Conservation (phyloP, 345 rosid genomes). For the Passiflora organensis region DNA sequence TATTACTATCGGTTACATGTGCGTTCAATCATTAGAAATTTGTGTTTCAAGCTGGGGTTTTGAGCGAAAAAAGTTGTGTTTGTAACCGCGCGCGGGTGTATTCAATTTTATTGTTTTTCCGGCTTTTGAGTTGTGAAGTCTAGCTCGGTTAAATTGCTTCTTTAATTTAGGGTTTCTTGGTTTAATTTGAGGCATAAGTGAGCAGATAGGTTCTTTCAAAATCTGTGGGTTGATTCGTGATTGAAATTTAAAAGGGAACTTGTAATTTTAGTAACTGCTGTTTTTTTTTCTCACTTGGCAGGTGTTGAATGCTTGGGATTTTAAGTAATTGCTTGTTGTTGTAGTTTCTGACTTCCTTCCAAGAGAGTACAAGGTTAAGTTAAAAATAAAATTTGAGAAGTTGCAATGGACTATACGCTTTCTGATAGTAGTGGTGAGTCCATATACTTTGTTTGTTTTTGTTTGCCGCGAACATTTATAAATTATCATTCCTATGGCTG, state of each 20-base stretch:
- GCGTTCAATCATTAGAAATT: neutral
- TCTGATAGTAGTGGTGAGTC: conserved; percentile 45
- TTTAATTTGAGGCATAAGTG: too few relatives aligned
- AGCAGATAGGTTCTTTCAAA: neutral
- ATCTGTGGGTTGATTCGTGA: neutral
- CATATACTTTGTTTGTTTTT: neutral
- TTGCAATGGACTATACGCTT: conserved; percentile 32
- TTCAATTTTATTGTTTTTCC: neutral
- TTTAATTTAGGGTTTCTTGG: too few relatives aligned
- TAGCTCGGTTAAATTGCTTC: too few relatives aligned
- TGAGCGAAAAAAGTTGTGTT: neutral
- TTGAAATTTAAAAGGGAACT: conserved; percentile 6
- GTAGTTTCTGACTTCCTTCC: neutral
- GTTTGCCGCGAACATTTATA: neutral
- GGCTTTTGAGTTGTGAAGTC: neutral
- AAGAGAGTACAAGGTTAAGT: neutral
- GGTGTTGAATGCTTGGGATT: conserved; percentile 12
- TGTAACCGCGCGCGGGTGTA: neutral
- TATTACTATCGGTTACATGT: neutral
- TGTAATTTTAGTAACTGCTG: neutral
- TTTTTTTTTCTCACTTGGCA: conserved; percentile 14
- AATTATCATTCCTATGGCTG: neutral
- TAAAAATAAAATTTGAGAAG: conserved; percentile 7
- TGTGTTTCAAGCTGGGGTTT: neutral
- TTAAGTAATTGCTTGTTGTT: neutral